Percentiles rank a stretch among this genome's conserved stretches.
phyloP scores from a whole-genome alignment of 768 basidiomycete species.

The Hemileccinum impolitum region DNA sequence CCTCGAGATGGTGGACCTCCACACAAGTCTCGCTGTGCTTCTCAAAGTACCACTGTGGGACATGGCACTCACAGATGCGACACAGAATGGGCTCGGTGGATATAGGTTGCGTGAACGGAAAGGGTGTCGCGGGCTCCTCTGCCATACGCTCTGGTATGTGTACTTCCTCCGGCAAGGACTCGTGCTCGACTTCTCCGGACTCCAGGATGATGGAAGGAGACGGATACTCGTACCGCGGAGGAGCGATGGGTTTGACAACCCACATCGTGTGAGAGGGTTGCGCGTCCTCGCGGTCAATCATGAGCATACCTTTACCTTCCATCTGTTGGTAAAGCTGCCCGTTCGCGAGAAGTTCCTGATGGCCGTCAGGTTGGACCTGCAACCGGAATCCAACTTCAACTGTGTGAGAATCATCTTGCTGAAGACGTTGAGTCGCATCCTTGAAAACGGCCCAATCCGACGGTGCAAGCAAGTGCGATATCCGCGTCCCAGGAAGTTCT shows the following conservation, averaged over 20 bases:
- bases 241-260: conserved; percentile 83
- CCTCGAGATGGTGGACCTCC: conserved; percentile 93
- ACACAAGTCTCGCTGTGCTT: conserved; percentile 99
- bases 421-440: conserved; percentile 80
- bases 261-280: conserved; percentile 96
- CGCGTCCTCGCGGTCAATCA: conserved; percentile 88
- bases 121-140: conserved; percentile 57
- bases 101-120: conserved; percentile 76
- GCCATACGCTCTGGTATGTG: conserved; percentile 36
- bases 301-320: conserved; percentile 99
- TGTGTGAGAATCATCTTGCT: conserved; percentile 90
- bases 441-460: conserved; percentile 80
- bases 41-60: conserved; percentile 99
- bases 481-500: conserved; percentile 70
- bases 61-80: conserved; percentile 94
- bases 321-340: conserved; percentile 71
- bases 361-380: conserved; percentile 60
- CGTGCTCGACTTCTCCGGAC: conserved; percentile 39
- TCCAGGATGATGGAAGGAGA: conserved; percentile 61
- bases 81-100: conserved; percentile 84
- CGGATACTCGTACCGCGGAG: conserved; percentile 65
- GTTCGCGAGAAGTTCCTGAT: conserved; percentile 52
- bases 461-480: conserved; percentile 77
- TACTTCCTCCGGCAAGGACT: conserved; percentile 33
- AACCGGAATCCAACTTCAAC: conserved; percentile 90